These are phyloP conservation scores for Hyaloscypha variabilis DNA, from an alignment of 495 filamentous ascomycete genomes.

Conservation along the genomic window DNA sequence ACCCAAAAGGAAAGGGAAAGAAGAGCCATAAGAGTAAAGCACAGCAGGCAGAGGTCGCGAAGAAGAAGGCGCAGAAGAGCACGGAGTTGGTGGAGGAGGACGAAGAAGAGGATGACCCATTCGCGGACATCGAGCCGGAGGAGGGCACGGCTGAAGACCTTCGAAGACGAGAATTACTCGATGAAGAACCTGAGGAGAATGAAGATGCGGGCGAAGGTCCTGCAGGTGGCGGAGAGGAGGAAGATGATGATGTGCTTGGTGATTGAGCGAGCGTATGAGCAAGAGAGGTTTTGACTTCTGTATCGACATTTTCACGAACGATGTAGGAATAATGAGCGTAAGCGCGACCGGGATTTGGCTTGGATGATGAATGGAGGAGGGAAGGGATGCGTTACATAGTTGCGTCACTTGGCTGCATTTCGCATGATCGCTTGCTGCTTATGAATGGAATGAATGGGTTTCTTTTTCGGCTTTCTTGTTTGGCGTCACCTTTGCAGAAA, in stretches of 20 bases:
- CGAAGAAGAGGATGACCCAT: constrained; percentile 48
- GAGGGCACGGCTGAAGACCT: constrained; percentile 64
- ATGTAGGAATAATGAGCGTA: neutral
- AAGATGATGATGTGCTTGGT: constrained; percentile 67
- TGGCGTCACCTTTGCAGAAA: neutral
- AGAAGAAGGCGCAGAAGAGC: constrained; percentile 43
- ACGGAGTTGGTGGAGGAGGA: constrained; percentile 54
- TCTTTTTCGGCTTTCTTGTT: neutral
- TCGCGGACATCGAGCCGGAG: constrained; percentile 54
- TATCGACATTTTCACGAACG: neutral
- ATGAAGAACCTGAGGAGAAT: constrained; percentile 49
- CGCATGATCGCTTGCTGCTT: neutral
- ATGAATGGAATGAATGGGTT: constrained; percentile 4
- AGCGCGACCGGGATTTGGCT: neutral
- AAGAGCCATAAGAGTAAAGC: constrained; percentile 50
- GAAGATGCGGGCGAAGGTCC: constrained; percentile 37
- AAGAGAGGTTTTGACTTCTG: neutral
- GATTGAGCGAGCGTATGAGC: too few species aligned
- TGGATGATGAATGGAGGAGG: neutral
- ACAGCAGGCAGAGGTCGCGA: constrained; percentile 39
- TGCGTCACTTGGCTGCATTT: neutral
- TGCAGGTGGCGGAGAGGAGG: constrained; percentile 55
- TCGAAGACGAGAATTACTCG: constrained; percentile 58
- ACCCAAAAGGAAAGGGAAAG: constrained; percentile 49
- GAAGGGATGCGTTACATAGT: constrained; percentile 2